Base-by-base conservation (phyloP, 2,329 filamentous ascomycete species). In the Colletotrichum scovillei region DNA sequence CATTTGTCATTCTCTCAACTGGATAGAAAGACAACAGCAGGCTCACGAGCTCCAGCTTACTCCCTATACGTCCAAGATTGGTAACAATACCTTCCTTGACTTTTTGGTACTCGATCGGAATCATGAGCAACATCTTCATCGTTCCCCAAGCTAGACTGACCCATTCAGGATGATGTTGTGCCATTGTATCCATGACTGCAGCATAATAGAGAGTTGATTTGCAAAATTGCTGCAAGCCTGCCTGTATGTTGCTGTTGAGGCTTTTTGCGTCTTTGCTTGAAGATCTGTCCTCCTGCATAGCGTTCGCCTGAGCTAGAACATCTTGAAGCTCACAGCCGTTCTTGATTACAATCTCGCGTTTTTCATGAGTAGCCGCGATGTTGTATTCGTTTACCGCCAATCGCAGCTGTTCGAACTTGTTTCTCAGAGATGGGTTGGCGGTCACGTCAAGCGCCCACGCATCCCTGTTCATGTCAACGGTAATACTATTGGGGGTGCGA, bases 71-170 rank as follows among this genome's bases (percentile, higher is more conserved):
- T 9, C 42, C 19, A 11, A 49, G 42, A 0, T 49, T 49, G 19
- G 42, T 4, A 3, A 49, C 8, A 9, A 49, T 49, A 3, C 19
- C 42, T 9, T 49, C 42, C 0, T 49, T n/a, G 0, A n/a, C 19
- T 1, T n/a, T 49, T 11, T 49, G 19, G 1, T 49, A 49, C 42
- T 49, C 19, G 0, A 49, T 49, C 2, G 42, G 42, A 0, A 49
- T 1, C 19, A 49, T 11, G 0, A 49, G 0, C 3, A 49, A 2
- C 1, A 49, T 3, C 19, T 49, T 49, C 1, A 49, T 49, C 0
- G 19, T 49, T n/a, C 19, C 19, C 42, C 19, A n/a, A 11, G 42
- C 42, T 1, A 49, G 3, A 1, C 42, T 49, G 42, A 49, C 42
- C 42, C 19, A 49, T 49, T 49, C 19, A 0, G 19, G 42, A 2